Evolutionary conservation across 805 yeast genomes (phyloP).

Genomic region (Tetrapisispora namnaoensis): DNA sequence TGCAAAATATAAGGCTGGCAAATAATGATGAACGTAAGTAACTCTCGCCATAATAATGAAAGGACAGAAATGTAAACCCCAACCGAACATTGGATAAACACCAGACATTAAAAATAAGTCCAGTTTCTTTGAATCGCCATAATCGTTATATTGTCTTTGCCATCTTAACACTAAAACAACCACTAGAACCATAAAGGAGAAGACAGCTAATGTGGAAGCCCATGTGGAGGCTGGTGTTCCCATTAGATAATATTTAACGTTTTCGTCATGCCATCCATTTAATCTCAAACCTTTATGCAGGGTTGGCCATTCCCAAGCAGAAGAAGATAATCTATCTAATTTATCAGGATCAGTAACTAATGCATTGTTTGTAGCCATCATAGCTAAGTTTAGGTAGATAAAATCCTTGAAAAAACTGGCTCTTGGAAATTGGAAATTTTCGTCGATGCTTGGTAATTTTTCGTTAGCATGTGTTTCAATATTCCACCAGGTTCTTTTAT

Average conservation of each 20-base stretch:
- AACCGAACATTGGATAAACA: slow-evolving; percentile 67
- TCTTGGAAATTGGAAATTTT: slow-evolving; percentile 43
- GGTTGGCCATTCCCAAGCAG: slow-evolving; percentile 88
- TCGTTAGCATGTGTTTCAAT: slow-evolving; percentile 60
- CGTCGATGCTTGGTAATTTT: slow-evolving; percentile 45
- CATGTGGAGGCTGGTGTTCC: slow-evolving; percentile 77
- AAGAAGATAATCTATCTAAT: slow-evolving; percentile 59
- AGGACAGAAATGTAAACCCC: slow-evolving; percentile 71
- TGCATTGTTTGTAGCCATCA: slow-evolving; percentile 92
- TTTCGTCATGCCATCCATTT: slow-evolving; percentile 64
- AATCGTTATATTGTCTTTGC: slow-evolving; percentile 71
- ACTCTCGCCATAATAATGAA: slow-evolving; percentile 78
- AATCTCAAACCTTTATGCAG: slow-evolving; percentile 65
- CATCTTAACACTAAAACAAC: slow-evolving; percentile 53
- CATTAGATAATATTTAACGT: slow-evolving; percentile 54
- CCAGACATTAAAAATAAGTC: slow-evolving; percentile 60
- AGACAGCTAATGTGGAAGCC: slow-evolving; percentile 56
- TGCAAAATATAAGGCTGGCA: slow-evolving; percentile 77
- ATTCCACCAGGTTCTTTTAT: slow-evolving; percentile 87
- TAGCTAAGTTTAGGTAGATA: slow-evolving; percentile 65
- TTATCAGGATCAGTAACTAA: slow-evolving; percentile 70
- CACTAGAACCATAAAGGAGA: slow-evolving; percentile 42
- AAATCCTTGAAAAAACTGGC: slow-evolving; percentile 73
- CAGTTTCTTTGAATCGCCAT: slow-evolving; percentile 38
- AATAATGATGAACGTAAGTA: slow-evolving; percentile 76